Conservation (phyloP, 257 asterid genomes). For the Solanum lycopersicoides region DNA sequence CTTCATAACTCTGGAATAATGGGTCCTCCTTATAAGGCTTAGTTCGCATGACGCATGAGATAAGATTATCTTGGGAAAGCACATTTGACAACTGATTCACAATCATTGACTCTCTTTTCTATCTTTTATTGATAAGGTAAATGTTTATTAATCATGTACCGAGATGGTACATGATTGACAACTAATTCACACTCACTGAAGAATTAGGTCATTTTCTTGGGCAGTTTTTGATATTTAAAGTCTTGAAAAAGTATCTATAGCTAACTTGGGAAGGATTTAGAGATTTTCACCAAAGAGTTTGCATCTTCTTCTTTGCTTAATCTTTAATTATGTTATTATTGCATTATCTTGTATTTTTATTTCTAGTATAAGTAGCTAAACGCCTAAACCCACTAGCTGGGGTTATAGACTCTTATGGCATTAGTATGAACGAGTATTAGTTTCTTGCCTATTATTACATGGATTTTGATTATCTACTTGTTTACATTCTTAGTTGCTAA, state of each 20-base stretch:
- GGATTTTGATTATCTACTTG: background rate
- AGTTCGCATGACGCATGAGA: background rate
- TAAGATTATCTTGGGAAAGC: background rate
- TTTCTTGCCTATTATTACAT: background rate
- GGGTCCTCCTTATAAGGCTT: background rate
- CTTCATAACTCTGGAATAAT: background rate
- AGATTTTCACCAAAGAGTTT: background rate
- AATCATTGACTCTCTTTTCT: background rate
- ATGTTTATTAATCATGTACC: background rate
- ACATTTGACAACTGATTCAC: background rate
- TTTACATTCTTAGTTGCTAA: background rate
- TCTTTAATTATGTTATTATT: too few species aligned
- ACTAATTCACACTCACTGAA: background rate
- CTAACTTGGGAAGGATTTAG: background rate
- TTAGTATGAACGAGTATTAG: background rate
- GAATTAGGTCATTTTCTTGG: background rate
- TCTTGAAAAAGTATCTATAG: background rate
- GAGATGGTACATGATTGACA: background rate
- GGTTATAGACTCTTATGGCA: background rate
- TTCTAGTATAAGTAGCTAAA: background rate
- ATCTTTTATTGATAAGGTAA: background rate
- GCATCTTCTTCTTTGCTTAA: background rate
- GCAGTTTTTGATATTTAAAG: background rate
- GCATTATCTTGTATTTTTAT: background rate
- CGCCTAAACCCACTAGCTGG: background rate